Conservation (phyloP, 257 asterid genomes). For the Cruciata laevipes region DNA sequence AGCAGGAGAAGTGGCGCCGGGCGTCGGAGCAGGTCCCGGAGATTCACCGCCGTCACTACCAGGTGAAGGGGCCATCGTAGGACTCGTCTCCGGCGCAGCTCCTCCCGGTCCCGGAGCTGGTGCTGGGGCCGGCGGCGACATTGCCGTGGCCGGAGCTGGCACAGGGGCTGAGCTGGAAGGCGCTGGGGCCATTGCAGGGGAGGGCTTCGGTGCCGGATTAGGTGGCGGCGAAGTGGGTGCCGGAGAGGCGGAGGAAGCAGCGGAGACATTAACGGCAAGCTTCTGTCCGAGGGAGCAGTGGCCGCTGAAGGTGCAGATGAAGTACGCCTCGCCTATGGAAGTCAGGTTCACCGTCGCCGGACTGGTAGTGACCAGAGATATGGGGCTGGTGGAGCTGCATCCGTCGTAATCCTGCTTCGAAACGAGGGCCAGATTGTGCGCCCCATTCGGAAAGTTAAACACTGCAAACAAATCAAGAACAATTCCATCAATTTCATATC, state of each 20-base stretch:
- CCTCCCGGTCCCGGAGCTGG: conserved; percentile 11
- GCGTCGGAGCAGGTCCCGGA: background rate
- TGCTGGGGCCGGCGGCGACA: conserved; percentile 7
- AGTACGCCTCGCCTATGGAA: conserved; percentile 33
- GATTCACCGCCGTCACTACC: background rate
- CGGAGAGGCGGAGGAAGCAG: conserved; percentile 26
- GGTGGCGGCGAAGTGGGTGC: conserved; percentile 19
- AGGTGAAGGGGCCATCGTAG: background rate
- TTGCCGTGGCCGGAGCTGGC: background rate
- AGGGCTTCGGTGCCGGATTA: conserved; percentile 10
- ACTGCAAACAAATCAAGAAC: conserved; percentile 26
- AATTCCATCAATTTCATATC: background rate
- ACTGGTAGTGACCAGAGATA: conserved; percentile 25
- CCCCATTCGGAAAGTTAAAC: conserved; percentile 47
- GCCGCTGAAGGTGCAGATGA: conserved; percentile 50
- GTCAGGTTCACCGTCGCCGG: conserved; percentile 42
- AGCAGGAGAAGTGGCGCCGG: background rate
- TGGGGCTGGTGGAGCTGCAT: conserved; percentile 36
- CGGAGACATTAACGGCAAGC: conserved; percentile 39
- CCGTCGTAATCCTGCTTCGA: conserved; percentile 28
- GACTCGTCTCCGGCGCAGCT: background rate
- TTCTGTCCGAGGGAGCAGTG: conserved; percentile 54
- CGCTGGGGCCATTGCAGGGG: conserved; percentile 13
- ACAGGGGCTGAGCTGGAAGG: background rate
- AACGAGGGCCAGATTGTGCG: conserved; percentile 42